Evolutionary conservation across 1,139 yeast genomes (phyloP).

Genomic region (Blastobotrys apis): DNA sequence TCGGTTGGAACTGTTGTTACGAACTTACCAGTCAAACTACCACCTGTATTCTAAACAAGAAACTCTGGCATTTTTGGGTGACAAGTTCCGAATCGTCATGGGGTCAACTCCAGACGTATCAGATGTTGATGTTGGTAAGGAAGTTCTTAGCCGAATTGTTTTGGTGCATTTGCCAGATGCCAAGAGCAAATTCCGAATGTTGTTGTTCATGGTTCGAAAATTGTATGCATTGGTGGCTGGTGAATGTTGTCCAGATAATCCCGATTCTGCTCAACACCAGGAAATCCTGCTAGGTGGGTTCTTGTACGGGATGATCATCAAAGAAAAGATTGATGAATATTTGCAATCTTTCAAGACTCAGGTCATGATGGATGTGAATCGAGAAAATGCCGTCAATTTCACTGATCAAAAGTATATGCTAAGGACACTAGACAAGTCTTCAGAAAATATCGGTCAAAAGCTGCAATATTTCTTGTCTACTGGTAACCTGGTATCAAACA

Average conservation of each 20-base stretch:
- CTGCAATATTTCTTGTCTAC: conserved; percentile 92
- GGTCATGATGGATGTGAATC: conserved; percentile 71
- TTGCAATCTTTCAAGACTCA: conserved; percentile 68
- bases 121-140: conserved; percentile 87
- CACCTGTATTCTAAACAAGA: conserved; percentile 75
- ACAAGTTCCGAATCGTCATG: conserved; percentile 89
- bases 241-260: conserved; percentile 95
- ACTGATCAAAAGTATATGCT: conserved; percentile 77
- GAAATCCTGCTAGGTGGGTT: conserved; percentile 95
- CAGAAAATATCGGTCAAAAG: conserved; percentile 92
- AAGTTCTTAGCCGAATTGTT: conserved; percentile 76
- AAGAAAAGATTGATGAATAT: conserved; percentile 94
- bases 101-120: conserved; percentile 84
- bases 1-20: conserved; percentile 88
- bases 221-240: conserved; percentile 93
- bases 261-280: conserved; percentile 99
- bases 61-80: conserved; percentile 89
- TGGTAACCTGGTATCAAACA: conserved; percentile 93
- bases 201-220: conserved; percentile 92
- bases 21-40: conserved; percentile 74
- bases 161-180: conserved; percentile 72
- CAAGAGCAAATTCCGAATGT: conserved; percentile 76
- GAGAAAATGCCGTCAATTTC: conserved; percentile 82
- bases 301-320: conserved; percentile 91
- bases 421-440: conserved; percentile 71